A percentile compares a stretch with the other conserved stretches of the same genome.
Conservation (phyloP, 768 basidiomycete species). For the Fomitopsis pulvina region DNA sequence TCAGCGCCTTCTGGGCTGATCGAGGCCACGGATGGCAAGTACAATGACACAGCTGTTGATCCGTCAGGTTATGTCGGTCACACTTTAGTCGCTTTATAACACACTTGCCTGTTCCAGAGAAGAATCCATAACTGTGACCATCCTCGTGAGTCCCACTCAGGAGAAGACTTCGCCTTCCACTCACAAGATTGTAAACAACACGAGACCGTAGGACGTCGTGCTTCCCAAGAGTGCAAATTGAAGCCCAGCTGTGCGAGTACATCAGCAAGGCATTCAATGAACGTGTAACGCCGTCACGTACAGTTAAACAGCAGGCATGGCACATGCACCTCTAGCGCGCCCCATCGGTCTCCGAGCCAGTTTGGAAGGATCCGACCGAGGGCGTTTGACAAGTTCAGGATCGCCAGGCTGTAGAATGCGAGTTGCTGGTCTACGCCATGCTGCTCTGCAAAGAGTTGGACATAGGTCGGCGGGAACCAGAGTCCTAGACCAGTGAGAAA, state of each 20-base stretch:
- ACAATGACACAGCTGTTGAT: not conserved
- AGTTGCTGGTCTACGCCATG: not conserved
- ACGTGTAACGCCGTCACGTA: not conserved
- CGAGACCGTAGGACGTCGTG: not conserved
- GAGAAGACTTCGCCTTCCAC: not conserved
- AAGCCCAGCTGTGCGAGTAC: not conserved
- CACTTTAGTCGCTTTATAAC: not conserved
- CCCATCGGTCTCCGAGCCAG: constrained; percentile 1
- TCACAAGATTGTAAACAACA: not conserved
- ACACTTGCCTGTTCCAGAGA: not conserved
- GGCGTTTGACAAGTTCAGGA: constrained; percentile 1
- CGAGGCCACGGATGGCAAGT: not conserved
- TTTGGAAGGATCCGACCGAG: constrained; percentile 1
- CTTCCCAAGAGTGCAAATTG: not conserved
- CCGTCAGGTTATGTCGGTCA: not conserved
- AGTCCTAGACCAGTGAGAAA: not conserved
- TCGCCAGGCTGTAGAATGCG: not conserved
- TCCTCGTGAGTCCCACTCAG: not conserved
- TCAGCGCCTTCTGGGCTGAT: not conserved
- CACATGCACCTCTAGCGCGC: not conserved
- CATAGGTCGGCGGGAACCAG: not conserved
- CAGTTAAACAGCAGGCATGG: not conserved
- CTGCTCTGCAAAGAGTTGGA: constrained; percentile 1
- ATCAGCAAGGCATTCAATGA: not conserved
- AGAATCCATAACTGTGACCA: not conserved